phyloP scores from a whole-genome alignment of 2,329 filamentous ascomycete species.

The Xylariomycetidae sp. region DNA sequence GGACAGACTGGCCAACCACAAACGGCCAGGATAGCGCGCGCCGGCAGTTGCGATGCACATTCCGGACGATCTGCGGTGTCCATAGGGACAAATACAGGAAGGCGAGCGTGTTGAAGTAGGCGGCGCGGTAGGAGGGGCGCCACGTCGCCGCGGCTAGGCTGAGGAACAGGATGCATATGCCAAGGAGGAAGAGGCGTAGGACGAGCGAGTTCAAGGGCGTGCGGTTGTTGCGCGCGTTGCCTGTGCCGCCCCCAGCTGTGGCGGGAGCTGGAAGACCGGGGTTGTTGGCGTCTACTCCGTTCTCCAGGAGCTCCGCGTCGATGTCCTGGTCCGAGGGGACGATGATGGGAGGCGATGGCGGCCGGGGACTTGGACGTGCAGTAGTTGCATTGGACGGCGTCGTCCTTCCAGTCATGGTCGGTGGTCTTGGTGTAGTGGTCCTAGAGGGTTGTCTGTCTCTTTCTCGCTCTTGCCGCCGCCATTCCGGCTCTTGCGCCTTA shows the following conservation, averaged over 20 bases:
- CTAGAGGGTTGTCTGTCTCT: conserved; percentile 19
- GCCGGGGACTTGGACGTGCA: conserved; percentile 14
- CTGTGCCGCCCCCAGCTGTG: conserved; percentile 23
- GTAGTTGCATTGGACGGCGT: conserved; percentile 16
- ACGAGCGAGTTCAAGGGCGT: conserved; percentile 49
- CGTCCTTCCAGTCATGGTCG: conserved; percentile 11
- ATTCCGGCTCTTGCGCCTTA: conserved; percentile 54
- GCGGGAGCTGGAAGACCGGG: conserved; percentile 22
- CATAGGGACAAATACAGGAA: conserved; percentile 84
- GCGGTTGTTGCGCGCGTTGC: conserved; percentile 20
- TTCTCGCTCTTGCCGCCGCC: conserved; percentile 36
- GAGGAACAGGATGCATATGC: conserved; percentile 51
- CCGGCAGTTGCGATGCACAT: conserved; percentile 83
- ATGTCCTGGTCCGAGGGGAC: conserved; percentile 59
- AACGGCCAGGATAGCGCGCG: conserved; percentile 90
- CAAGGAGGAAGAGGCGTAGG: conserved; percentile 50
- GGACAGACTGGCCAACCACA: conserved; percentile 72
- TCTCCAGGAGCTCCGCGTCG: conserved; percentile 51
- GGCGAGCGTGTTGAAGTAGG: conserved; percentile 57
- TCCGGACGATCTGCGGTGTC: conserved; percentile 87
- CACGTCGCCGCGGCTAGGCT: conserved; percentile 55
- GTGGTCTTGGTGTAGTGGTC: conserved; percentile 15
- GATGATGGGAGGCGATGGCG: conserved; percentile 43
- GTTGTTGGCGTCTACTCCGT: conserved; percentile 20
- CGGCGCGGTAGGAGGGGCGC: conserved; percentile 47